These are phyloP conservation scores for Bimuria novae-zelandiae DNA, from an alignment of 2,329 filamentous ascomycete genomes.

Conservation along the genomic window DNA sequence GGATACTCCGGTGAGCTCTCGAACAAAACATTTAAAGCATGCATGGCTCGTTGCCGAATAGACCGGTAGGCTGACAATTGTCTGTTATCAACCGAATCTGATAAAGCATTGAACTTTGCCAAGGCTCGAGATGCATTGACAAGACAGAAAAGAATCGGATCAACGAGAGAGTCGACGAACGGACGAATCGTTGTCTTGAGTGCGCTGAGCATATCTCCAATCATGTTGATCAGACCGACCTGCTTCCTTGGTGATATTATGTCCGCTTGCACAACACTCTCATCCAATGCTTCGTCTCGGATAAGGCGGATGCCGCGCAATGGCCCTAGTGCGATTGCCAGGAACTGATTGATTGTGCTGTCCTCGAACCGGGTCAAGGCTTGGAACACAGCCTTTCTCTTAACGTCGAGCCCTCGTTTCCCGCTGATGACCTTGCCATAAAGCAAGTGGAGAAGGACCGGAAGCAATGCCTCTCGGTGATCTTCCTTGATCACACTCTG, in stretches of 20 bases:
- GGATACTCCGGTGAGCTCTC: constrained; percentile 70
- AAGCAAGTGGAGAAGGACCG: constrained; percentile 81
- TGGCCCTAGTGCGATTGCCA: constrained; percentile 78
- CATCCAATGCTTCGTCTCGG: constrained; percentile 55
- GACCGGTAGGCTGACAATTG: constrained; percentile 64
- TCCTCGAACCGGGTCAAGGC: constrained; percentile 77
- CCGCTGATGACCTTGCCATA: constrained; percentile 90
- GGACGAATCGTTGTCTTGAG: constrained; percentile 73
- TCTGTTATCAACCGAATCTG: constrained; percentile 33
- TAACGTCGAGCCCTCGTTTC: constrained; percentile 78
- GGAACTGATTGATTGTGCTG: constrained; percentile 76
- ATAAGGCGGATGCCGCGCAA: constrained; percentile 66
- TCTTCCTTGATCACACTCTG: constrained; percentile 71
- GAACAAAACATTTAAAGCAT: constrained; percentile 81
- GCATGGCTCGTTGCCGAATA: constrained; percentile 74
- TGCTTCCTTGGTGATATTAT: constrained; percentile 75
- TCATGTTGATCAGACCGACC: constrained; percentile 89
- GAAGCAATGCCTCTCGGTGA: constrained; percentile 77
- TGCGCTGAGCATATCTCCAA: constrained; percentile 82
- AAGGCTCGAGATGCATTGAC: constrained; percentile 63
- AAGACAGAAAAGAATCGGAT: constrained; percentile 81
- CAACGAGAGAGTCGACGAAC: constrained; percentile 71
- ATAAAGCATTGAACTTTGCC: constrained; percentile 35
- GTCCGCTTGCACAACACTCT: constrained; percentile 52
- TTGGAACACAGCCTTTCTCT: constrained; percentile 73